These are phyloP conservation scores for Corynespora cassiicola DNA, from an alignment of 2,329 filamentous ascomycete species.

Conservation along the genomic window DNA sequence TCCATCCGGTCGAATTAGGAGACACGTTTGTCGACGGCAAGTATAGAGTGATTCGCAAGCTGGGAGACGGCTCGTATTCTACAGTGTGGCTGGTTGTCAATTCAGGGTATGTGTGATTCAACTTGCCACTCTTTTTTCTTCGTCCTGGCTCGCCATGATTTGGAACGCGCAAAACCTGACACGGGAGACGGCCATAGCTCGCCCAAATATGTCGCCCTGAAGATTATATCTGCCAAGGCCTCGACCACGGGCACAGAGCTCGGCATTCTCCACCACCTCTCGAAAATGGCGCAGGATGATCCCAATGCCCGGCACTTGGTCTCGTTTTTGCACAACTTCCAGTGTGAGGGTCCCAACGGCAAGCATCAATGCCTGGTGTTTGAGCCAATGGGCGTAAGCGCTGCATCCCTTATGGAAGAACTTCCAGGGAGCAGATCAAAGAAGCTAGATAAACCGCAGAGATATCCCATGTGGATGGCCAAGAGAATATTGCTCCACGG, in stretches of 20 bases:
- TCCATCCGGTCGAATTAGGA: slow-evolving; percentile 17
- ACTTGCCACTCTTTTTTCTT: too few relatives aligned
- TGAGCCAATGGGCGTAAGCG: slow-evolving; percentile 13
- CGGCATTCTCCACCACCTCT: slow-evolving; percentile 8
- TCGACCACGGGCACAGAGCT: slow-evolving; percentile 7
- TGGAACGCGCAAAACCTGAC: too few relatives aligned
- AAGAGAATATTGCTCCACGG: slow-evolving; percentile 44
- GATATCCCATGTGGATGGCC: slow-evolving; percentile 31
- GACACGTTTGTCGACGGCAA: slow-evolving; percentile 14
- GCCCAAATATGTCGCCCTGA: slow-evolving; percentile 17
- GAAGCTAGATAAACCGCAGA: slow-evolving; percentile 11
- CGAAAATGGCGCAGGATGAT: slow-evolving; percentile 6
- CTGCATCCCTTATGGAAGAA: slow-evolving; percentile 15
- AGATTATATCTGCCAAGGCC: slow-evolving; percentile 16
- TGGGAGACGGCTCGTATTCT: slow-evolving; percentile 19
- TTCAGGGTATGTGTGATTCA: slow-evolving; percentile 10
- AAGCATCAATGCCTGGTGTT: slow-evolving; percentile 14
- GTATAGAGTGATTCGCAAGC: slow-evolving; percentile 22
- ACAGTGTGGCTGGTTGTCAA: slow-evolving; percentile 22
- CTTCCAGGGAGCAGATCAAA: slow-evolving; percentile 18
- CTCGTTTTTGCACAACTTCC: slow-evolving; percentile 8
- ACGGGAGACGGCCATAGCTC: slow-evolving; percentile 5
- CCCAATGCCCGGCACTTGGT: slow-evolving; percentile 6
- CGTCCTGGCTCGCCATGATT: too few relatives aligned
- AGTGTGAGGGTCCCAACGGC: slow-evolving; percentile 13